These are phyloP conservation scores for Hyaloscypha hepaticicola DNA, from an alignment of 495 filamentous ascomycete genomes.

Conservation along the genomic window DNA sequence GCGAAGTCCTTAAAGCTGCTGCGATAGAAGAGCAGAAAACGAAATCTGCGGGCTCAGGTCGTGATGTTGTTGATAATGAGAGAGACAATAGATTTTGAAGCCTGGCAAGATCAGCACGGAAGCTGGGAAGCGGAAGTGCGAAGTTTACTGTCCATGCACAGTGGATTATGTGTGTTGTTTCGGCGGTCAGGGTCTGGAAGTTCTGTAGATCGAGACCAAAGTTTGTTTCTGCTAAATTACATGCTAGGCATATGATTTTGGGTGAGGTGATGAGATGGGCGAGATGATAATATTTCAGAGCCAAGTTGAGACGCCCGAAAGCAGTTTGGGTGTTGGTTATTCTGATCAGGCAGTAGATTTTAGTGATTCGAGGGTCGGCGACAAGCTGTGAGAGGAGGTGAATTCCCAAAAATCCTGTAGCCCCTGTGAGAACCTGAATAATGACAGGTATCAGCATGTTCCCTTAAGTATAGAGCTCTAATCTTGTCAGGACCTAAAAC, in stretches of 20 bases:
- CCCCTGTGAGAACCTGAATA: constrained; percentile 53
- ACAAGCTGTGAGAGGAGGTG: constrained; percentile 51
- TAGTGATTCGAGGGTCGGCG: constrained; percentile 33
- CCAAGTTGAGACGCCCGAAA: constrained; percentile 43
- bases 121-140: constrained; percentile 43
- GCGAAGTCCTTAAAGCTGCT: background rate
- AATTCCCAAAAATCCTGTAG: constrained; percentile 58
- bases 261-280: constrained; percentile 16
- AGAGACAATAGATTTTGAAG: too few relatives aligned
- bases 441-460: too few relatives aligned
- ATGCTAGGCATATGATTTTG: constrained; percentile 47
- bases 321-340: too few relatives aligned
- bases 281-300: constrained; percentile 20
- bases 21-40: too few relatives aligned
- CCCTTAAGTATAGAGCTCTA: too few relatives aligned
- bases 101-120: too few relatives aligned
- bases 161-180: constrained; percentile 54
- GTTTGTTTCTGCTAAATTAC: constrained; percentile 37
- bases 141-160: constrained; percentile 61
- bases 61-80: background rate
- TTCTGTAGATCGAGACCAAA: constrained; percentile 48
- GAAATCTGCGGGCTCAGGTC: too few relatives aligned
- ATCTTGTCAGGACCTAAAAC: too few relatives aligned
- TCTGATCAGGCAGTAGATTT: constrained; percentile 58
- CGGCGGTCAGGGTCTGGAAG: constrained; percentile 42